These are phyloP conservation scores for Colletotrichum nymphaeae DNA, from an alignment of 2,329 filamentous ascomycete genomes.

Conservation along the genomic window DNA sequence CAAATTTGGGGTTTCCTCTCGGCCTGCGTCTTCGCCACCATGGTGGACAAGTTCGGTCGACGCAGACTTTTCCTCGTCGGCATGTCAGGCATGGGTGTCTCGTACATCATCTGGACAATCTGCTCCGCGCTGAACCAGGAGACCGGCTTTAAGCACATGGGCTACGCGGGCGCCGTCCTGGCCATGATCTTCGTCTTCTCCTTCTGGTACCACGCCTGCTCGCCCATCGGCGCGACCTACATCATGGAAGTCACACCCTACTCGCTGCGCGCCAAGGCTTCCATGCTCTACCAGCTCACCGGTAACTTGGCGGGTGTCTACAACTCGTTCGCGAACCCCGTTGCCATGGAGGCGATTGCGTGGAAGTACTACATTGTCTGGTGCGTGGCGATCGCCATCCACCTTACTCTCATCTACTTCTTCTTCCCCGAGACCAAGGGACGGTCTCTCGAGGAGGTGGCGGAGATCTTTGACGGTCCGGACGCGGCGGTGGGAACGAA, in stretches of 20 bases:
- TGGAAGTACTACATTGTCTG: slow-evolving; percentile 56
- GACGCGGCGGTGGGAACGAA: neutral
- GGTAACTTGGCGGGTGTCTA: slow-evolving; percentile 39
- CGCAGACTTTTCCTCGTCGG: slow-evolving; percentile 53
- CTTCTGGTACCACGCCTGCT: slow-evolving; percentile 51
- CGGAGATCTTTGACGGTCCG: neutral
- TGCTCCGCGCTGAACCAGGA: slow-evolving; percentile 45
- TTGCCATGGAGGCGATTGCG: slow-evolving; percentile 47
- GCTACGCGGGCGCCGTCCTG: slow-evolving; percentile 57
- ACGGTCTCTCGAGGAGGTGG: slow-evolving; percentile 12
- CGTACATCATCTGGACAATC: slow-evolving; percentile 53
- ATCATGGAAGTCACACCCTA: slow-evolving; percentile 39
- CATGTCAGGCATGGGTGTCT: slow-evolving; percentile 49
- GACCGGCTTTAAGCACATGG: slow-evolving; percentile 32
- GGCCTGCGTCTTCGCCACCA: slow-evolving; percentile 48
- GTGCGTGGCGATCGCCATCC: slow-evolving; percentile 44
- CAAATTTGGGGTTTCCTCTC: slow-evolving; percentile 50
- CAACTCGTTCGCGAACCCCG: slow-evolving; percentile 50
- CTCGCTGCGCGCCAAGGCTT: slow-evolving; percentile 38
- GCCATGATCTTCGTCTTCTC: slow-evolving; percentile 58
- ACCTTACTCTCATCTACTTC: slow-evolving; percentile 48
- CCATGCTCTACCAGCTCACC: slow-evolving; percentile 30
- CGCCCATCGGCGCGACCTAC: slow-evolving; percentile 55
- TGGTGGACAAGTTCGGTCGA: slow-evolving; percentile 55
- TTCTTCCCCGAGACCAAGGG: slow-evolving; percentile 45